Evolutionary conservation across 129 eudicot species (phyloP), one percentile per base, ranked within the genome.

Genomic region (Glebionis coronaria): DNA sequence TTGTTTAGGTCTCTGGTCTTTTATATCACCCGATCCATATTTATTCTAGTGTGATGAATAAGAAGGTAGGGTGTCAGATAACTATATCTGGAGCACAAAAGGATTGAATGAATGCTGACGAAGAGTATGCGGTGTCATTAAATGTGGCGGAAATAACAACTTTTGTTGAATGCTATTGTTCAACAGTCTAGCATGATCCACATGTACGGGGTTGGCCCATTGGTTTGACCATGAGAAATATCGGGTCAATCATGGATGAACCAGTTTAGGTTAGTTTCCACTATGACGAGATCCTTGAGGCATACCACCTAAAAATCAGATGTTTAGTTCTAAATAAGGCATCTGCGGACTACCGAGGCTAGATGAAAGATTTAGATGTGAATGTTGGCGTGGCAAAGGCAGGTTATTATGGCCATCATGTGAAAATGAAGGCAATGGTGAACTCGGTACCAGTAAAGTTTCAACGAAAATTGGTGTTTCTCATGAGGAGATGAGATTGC

Each of bases 401-500:
- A 72, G 84, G 38, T 73, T 82, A 35, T 81, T 70, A 63, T 77
- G 68, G 73, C 82, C 77, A 65, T 85, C 85, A 2, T 87, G 96
- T 52, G 90, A 88, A 35, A 75, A 85, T 40, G 92, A n/a, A n/a
- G n/a, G n/a, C n/a, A n/a, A n/a, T n/a, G n/a, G n/a, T n/a, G n/a
- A n/a, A n/a, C n/a, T n/a, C 12, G 93, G 87, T 25, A 76, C 70
- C 61, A 82, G 54, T 44, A 77, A 63, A 4, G 88, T 84, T 69
- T 89, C 90, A 54, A 72, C 81, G 50, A 79, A 58, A 63, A 81
- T 69, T 77, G 88, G 69, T 83, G 92, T n/a, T 78, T 81, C 27
- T 82, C 89, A 9, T 75, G 76, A 10, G 96, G 96, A 75, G 82
- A 88, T 5, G n/a, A n/a, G n/a, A n/a, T n/a, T n/a, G n/a, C n/a